Evolutionary conservation across 768 basidiomycete species (phyloP).

Genomic region (Strobilomyces confusus): DNA sequence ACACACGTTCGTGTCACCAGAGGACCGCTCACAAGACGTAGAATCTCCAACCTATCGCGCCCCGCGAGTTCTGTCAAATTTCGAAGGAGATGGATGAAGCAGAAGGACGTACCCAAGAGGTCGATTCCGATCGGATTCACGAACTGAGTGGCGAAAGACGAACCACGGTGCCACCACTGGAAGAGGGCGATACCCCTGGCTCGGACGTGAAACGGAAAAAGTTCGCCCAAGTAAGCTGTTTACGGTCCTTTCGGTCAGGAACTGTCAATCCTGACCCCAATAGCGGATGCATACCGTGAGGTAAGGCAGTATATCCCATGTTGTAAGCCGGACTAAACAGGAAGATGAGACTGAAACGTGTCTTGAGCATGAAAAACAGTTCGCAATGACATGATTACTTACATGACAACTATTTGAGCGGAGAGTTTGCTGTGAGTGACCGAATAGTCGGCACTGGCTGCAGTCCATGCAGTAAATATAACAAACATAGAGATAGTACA

Average conservation of each 20-base stretch:
- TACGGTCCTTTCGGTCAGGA: no score
- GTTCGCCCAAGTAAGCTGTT: slow-evolving; percentile 26
- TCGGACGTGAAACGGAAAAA: neutral
- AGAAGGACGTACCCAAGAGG: neutral
- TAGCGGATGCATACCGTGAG: slow-evolving; percentile 2
- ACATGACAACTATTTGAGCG: slow-evolving; percentile 9
- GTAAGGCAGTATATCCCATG: neutral
- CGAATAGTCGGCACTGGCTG: no score
- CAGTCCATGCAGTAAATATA: slow-evolving; percentile 15
- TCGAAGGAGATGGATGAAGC: no score
- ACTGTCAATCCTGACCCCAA: no score
- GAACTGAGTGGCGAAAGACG: slow-evolving; percentile 8
- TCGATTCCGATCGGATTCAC: slow-evolving; percentile 18
- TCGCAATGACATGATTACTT: neutral
- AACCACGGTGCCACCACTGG: slow-evolving; percentile 51
- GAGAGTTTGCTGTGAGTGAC: no score
- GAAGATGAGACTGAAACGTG: slow-evolving; percentile 9
- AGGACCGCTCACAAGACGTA: neutral
- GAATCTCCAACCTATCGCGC: neutral
- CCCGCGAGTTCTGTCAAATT: neutral
- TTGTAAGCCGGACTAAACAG: neutral
- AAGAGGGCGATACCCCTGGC: slow-evolving; percentile 37
- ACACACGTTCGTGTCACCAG: neutral
- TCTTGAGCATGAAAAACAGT: neutral
- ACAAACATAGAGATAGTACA: slow-evolving; percentile 10